Evolutionary conservation across 495 filamentous ascomycete species (phyloP).

Genomic region (Penicillium samsonianum): DNA sequence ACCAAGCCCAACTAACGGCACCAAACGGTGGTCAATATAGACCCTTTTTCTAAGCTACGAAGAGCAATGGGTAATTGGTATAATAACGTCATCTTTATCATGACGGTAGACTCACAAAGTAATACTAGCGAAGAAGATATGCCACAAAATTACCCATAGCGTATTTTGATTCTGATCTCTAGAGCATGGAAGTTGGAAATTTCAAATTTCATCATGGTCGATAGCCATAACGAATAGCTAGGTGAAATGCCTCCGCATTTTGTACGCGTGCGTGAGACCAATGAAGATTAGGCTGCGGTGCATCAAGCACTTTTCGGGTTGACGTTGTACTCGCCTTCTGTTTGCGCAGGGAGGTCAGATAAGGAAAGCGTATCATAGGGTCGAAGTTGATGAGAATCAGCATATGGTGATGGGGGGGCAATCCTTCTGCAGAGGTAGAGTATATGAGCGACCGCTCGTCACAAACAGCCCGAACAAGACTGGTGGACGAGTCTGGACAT

Average conservation of each 20-base stretch:
- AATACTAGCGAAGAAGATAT: background rate
- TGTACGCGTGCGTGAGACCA: background rate
- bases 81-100: background rate
- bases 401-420: background rate
- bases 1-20: background rate
- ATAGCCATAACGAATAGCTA: background rate
- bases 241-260: background rate
- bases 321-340: background rate
- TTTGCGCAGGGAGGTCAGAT: background rate
- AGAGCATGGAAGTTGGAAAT: background rate
- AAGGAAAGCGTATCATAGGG: background rate
- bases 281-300: background rate
- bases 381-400: background rate
- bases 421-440: background rate
- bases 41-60: slow-evolving; percentile 4
- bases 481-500: background rate
- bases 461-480: background rate
- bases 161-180: background rate
- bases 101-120: background rate
- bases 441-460: background rate
- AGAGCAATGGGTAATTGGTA: background rate
- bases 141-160: background rate
- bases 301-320: background rate
- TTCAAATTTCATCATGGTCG: background rate
- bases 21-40: background rate